Conservation (phyloP, 2,329 filamentous ascomycete species). For the Fusarium protoensiforme region DNA sequence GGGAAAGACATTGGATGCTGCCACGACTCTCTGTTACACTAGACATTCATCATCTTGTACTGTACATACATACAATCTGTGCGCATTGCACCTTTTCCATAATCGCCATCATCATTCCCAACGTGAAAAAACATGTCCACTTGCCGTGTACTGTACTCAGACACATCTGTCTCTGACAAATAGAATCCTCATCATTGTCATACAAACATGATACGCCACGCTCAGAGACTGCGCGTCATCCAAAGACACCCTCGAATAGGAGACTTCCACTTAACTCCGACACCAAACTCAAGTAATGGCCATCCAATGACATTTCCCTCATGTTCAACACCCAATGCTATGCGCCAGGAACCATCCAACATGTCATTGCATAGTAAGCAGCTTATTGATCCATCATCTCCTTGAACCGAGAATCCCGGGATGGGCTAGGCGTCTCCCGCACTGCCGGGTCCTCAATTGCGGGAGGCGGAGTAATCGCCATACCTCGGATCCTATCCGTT, state of each 20-base stretch:
- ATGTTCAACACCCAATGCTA: neutral
- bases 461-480: slow-evolving; percentile 52
- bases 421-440: slow-evolving; percentile 62
- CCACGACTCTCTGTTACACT: neutral
- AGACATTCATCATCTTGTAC: neutral
- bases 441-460: slow-evolving; percentile 47
- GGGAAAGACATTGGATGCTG: neutral
- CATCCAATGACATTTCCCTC: neutral
- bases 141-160: neutral
- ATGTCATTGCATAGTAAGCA: neutral
- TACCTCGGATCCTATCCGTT: slow-evolving; percentile 22
- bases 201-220: neutral
- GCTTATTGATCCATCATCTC: slow-evolving; percentile 61
- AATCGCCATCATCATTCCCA: neutral
- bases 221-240: slow-evolving; percentile 10
- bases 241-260: neutral
- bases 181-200: neutral
- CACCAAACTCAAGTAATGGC: neutral
- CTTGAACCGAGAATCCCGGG: slow-evolving; percentile 67
- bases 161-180: neutral
- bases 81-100: neutral
- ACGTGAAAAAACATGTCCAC: neutral
- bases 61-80: neutral
- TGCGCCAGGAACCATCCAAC: neutral
- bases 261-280: neutral